Conservation (phyloP, 1,139 yeast genomes). For the Candida gigantensis region DNA sequence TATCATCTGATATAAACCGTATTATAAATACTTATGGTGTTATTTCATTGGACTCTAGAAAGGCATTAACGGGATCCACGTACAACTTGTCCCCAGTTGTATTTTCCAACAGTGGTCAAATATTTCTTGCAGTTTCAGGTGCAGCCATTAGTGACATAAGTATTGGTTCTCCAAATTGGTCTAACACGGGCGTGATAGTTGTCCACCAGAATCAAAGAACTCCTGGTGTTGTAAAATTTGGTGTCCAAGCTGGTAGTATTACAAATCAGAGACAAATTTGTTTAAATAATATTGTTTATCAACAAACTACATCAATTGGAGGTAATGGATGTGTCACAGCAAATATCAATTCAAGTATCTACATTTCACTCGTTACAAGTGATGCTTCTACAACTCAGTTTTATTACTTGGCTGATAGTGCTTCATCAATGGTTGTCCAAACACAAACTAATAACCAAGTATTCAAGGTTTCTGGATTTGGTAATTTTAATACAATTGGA, state of each 20-base stretch:
- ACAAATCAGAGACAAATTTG: conserved; percentile 33
- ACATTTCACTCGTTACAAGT: conserved; percentile 14
- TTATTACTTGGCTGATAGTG: not conserved
- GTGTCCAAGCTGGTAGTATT: conserved; percentile 19
- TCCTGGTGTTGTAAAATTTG: conserved; percentile 21
- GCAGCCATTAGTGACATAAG: conserved; percentile 20
- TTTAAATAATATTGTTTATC: conserved; percentile 25
- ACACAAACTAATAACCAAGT: not conserved
- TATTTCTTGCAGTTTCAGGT: conserved; percentile 29
- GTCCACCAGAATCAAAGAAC: conserved; percentile 18
- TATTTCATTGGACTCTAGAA: conserved; percentile 24
- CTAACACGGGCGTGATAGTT: not conserved
- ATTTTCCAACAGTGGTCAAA: conserved; percentile 30
- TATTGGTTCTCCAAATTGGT: conserved; percentile 18
- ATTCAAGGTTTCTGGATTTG: conserved; percentile 18
- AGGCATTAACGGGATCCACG: conserved; percentile 19
- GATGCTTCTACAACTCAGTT: not conserved
- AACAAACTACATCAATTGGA: conserved; percentile 23
- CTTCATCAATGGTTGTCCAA: not conserved
- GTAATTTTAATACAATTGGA: conserved; percentile 24
- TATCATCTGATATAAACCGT: conserved; percentile 15
- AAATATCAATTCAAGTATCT: conserved; percentile 22
- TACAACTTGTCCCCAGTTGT: conserved; percentile 21
- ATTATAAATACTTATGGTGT: conserved; percentile 25
- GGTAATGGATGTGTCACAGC: conserved; percentile 33